Conservation (phyloP, 202 grass and related monocot species). For the Panicum hallii region DNA sequence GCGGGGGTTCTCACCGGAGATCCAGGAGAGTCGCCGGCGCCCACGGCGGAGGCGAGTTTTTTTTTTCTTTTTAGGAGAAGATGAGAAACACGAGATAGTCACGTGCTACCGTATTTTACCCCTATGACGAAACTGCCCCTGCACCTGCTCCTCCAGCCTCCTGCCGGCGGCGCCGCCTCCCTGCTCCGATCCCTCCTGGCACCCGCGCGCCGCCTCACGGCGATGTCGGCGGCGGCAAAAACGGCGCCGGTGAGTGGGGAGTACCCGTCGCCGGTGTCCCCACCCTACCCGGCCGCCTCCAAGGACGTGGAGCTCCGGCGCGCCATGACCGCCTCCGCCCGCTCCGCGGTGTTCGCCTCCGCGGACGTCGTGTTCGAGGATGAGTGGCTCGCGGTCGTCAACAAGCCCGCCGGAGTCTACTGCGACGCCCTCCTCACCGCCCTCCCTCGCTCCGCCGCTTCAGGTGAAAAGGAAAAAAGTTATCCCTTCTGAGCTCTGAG, state of each 20-base stretch:
- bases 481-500: neutral
- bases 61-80: neutral
- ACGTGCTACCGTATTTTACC: neutral
- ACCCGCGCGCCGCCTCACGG: neutral
- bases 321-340: slow-evolving; percentile 75
- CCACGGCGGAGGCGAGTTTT: neutral
- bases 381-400: slow-evolving; percentile 72
- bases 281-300: slow-evolving; percentile 73
- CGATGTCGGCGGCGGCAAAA: neutral
- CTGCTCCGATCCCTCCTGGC: slow-evolving; percentile 3
- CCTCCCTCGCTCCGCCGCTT: slow-evolving; percentile 36
- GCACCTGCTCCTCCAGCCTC: neutral
- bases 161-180: slow-evolving; percentile 19
- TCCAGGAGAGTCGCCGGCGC: slow-evolving; percentile 6
- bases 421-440: slow-evolving; percentile 80
- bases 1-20: neutral
- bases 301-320: slow-evolving; percentile 91
- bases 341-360: slow-evolving; percentile 45
- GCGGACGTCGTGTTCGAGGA: slow-evolving; percentile 74
- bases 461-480: slow-evolving; percentile 6
- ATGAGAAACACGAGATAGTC: neutral
- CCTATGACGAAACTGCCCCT: slow-evolving; percentile 24
- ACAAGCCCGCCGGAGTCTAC: slow-evolving; percentile 86
- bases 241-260: slow-evolving; percentile 5
- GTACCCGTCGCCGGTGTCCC: slow-evolving; percentile 76